Base-by-base conservation (phyloP, 768 basidiomycete genomes). In the Arthromyces matolae region DNA sequence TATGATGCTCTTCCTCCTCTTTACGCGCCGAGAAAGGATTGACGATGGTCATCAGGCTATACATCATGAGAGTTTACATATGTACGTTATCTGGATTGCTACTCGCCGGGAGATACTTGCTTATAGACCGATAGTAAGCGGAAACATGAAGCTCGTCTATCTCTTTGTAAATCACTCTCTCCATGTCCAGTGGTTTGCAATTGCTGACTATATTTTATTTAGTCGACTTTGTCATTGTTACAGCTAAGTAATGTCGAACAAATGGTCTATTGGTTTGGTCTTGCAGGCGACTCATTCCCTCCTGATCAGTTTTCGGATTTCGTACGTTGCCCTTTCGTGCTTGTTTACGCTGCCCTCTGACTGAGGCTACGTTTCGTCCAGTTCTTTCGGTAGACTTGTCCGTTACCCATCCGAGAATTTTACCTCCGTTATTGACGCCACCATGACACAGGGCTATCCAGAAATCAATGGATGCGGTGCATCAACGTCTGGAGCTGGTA, bases 31-130 rank as follows among this genome's bases (percentile, higher is more conserved):
- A 16, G 2, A 29, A n/a, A n/a, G 18, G 9, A 5, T 16, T 35
- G 12, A 42, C 13, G 18, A n/a, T 1, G 22, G 9, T n/a, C n/a
- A n/a, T n/a, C n/a, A 51, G 50, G 8, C 27, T 51, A 10, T 46
- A 51, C 22, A 51, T 51, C 9, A 51, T 51, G 50, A 45, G 50
- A 23, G 50, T 51, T 22, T 42, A 45, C 22, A 51, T 51, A 44
- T 22, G 50, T 51, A 25, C n/a, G n/a, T 23, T 19, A 5, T 10
- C 12, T 8, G 20, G 24, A 45, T 23, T 4, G 0, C 16, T 27
- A n/a, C n/a, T n/a, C n/a, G n/a, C n/a, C 31, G 28, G 32, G 18
- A 16, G 13, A 2, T n/a, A 0, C 16, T 22, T 3, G 3, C 12
- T 6, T 14, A 1, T 22, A 35, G 18, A 45, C 18, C 8, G 5